These are phyloP conservation scores for Noccaea bulbosa DNA, from an alignment of 345 rosid genomes.

Conservation along the genomic window DNA sequence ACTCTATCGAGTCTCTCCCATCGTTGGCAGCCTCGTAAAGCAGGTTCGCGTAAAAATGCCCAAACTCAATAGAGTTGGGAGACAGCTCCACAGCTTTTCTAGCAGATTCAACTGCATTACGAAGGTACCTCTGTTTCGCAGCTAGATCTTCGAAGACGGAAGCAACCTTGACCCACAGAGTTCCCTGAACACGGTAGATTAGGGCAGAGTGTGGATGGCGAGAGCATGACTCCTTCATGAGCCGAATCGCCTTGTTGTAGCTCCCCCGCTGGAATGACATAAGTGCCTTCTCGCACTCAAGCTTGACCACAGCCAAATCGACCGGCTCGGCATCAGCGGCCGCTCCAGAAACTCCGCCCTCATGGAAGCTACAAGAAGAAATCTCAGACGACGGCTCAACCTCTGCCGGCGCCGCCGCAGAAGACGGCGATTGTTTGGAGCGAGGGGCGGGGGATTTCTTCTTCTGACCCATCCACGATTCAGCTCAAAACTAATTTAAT, in stretches of 20 bases:
- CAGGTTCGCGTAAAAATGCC: slow-evolving; percentile 84
- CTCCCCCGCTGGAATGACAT: slow-evolving; percentile 82
- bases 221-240: slow-evolving; percentile 75
- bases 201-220: slow-evolving; percentile 70
- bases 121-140: slow-evolving; percentile 69
- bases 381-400: slow-evolving; percentile 39
- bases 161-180: slow-evolving; percentile 73
- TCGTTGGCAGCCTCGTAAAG: slow-evolving; percentile 82
- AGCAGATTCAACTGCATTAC: slow-evolving; percentile 76
- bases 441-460: slow-evolving; percentile 66
- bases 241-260: slow-evolving; percentile 80
- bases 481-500: slow-evolving; percentile 43
- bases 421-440: slow-evolving; percentile 53
- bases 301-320: slow-evolving; percentile 51
- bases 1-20: slow-evolving; percentile 51
- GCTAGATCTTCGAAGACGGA: slow-evolving; percentile 74
- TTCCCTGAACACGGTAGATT: slow-evolving; percentile 81
- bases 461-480: slow-evolving; percentile 75
- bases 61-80: slow-evolving; percentile 77
- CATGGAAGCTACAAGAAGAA: slow-evolving; percentile 1
- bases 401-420: slow-evolving; percentile 36
- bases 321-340: slow-evolving; percentile 45
- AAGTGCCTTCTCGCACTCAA: slow-evolving; percentile 85
- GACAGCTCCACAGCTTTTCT: slow-evolving; percentile 72
- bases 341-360: slow-evolving; percentile 18